phyloP scores from a whole-genome alignment of 768 basidiomycete species.

The Suillus brevipes region DNA sequence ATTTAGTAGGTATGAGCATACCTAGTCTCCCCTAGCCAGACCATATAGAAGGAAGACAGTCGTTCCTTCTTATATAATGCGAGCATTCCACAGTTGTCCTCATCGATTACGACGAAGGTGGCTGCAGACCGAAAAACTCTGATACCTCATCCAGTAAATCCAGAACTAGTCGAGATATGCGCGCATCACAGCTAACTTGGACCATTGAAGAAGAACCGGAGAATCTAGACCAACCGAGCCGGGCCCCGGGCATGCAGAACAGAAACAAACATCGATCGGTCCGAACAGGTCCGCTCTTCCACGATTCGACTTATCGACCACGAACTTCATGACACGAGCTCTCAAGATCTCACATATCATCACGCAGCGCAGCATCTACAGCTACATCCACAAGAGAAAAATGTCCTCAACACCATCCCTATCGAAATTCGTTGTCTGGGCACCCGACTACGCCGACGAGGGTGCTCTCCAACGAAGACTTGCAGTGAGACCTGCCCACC shows the following conservation, averaged over 20 bases:
- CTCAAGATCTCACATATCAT: not conserved
- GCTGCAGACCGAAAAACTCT: not conserved
- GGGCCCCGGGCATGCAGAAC: too few species aligned
- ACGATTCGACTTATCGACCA: not conserved
- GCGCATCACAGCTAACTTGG: not conserved
- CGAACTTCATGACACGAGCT: not conserved
- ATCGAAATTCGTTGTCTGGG: conserved; percentile 55
- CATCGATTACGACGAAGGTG: not conserved
- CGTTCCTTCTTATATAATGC: too few species aligned
- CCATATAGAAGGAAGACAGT: too few species aligned
- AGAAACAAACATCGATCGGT: not conserved
- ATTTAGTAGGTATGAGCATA: too few species aligned
- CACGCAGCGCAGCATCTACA: not conserved
- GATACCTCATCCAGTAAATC: not conserved
- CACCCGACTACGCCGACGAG: conserved; percentile 62
- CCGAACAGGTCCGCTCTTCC: conserved; percentile 3
- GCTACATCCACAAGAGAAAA: not conserved
- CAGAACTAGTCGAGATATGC: not conserved
- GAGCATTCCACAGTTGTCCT: not conserved
- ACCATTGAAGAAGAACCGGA: not conserved
- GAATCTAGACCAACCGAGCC: too few species aligned
- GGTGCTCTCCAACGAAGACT: conserved; percentile 54
- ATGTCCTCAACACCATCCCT: conserved; percentile 22
- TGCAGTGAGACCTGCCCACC: conserved; percentile 51
- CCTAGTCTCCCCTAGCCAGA: too few species aligned